Base-by-base conservation (phyloP, 2,329 filamentous ascomycete genomes). In the Colletotrichum cereale region DNA sequence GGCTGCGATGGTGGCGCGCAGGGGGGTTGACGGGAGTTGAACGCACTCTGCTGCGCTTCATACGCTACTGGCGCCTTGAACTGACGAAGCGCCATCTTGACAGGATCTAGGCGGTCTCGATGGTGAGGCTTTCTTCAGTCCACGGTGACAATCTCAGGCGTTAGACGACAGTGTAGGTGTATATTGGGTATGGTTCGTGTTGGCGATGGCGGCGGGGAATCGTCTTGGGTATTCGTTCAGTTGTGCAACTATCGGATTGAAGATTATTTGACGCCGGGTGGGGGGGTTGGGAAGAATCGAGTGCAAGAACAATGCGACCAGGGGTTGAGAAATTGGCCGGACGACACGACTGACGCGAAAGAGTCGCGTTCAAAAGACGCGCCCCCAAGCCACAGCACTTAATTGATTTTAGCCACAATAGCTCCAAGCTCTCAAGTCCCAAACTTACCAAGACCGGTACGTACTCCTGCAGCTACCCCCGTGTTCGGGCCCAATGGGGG, bases 61-160 rank as follows among this genome's bases (percentile, higher is more conserved):
- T 99, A 99, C 81, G 97, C 92, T 77, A 97, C 94, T 62, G 92
- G 90, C 76, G 91, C 87, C 79, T 89, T 91, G 82, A 92, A 92
- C 75, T 92, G 91, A 79, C 95, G 89, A 79, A 98, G 92, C 87
- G 95, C 92, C 96, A 98, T 98, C 76, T 74, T 84, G 78, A 75
- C 73, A 65, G 64, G 73, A 42, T 65, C 56, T 65, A 40, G 34
- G 12, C 16, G 48, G 26, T 44, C 24, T 44, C 26, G 48, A 36
- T 29, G 38, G 26, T 55, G 38, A 31, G 34, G 11, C 5, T 55
- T 63, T 53, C 48, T 62, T 44, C 48, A 44, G 26, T 55, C 61
- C 50, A 24, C 36, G 2, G 14, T 10, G 56, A 58, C 62, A n/a
- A 42, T 26, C 14, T 26, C 21, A 8, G 48, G 29, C 40, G 24